Conservation (phyloP, 108 stramenopile genomes). For the Pseudonitzschia multiseries region DNA sequence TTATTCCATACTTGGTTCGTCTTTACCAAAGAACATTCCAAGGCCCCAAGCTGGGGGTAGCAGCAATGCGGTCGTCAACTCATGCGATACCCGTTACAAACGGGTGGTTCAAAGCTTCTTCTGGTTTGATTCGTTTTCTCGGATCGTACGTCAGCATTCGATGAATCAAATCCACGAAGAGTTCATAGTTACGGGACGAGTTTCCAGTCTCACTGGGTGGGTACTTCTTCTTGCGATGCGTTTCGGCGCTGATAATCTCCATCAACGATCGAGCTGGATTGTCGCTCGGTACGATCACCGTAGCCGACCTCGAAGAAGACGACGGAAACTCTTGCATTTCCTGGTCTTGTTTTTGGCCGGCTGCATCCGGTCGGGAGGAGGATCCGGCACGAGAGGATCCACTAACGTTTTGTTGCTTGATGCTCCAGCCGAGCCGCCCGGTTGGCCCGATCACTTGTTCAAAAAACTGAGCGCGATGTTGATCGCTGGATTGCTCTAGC, state of each 20-base stretch:
- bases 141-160: conserved; percentile 89
- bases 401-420: conserved; percentile 42
- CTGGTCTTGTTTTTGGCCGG: conserved; percentile 16
- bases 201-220: conserved; percentile 75
- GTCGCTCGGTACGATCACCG: conserved; percentile 58
- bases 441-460: conserved; percentile 42
- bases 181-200: conserved; percentile 73
- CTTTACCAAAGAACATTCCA: no score
- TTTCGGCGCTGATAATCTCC: conserved; percentile 74
- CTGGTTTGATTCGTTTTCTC: conserved; percentile 72
- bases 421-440: conserved; percentile 47
- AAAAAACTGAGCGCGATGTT: conserved; percentile 78
- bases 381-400: conserved; percentile 29
- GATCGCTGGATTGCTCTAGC: conserved; percentile 71
- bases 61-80: no score
- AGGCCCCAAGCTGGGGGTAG: no score
- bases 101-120: conserved; percentile 87
- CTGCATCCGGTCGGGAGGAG: conserved; percentile 15
- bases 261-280: conserved; percentile 68
- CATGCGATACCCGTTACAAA: conserved; percentile 49
- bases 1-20: no score
- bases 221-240: conserved; percentile 64
- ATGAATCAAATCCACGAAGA: conserved; percentile 92
- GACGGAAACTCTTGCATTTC: conserved; percentile 29
- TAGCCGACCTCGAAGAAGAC: conserved; percentile 28